Evolutionary conservation across 129 eudicot genomes (phyloP), one percentile per base, ranked within the genome.

Genomic region (Smallanthus sonchifolius): DNA sequence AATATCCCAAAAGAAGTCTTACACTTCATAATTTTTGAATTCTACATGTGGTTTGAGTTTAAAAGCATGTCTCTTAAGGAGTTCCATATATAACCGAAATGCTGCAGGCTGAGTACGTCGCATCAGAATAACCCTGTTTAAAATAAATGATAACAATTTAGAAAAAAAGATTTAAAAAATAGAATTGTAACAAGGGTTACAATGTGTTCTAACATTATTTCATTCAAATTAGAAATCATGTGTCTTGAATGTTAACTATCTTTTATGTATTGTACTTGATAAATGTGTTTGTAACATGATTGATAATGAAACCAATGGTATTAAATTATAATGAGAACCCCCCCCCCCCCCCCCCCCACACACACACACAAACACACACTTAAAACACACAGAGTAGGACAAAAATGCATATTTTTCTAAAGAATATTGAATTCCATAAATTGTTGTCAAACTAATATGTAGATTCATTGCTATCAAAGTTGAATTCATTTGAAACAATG

Each of bases 41-140:
- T 79, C 83, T 34, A 86, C 78, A 38, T 80, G 83, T 76, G 85
- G 73, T 60, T 85, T 80, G 65, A 88, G 86, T 2, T 80, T 75
- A 70, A 94, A 94, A 68, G 84, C 91, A 70, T 94, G 86, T 77
- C 83, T 65, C 67, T 88, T 94, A 17, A 94, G 79, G 59, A 94
- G 89, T 75, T 94, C 99, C 97, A 94, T 83, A 66, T 94, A 94
- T 70, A 94, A 80, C 79, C 97, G 91, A 85, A 81, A 94, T 43
- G 96, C 96, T 34, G 91, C 92, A 49, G 91, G 99, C 56, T 76
- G 82, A 57, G 86, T 81, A 74, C 75, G 80, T 62, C 99, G 84
- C 78, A 70, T 80, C 38, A 96, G 96, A 44, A 88, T 85, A 62
- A 88, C 90, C 86, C 98, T 93, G 92, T 75, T 45, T 6, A 37